Evolutionary conservation across 2,329 filamentous ascomycete species (phyloP).

Genomic region (Sporothrix pseudoabietina): DNA sequence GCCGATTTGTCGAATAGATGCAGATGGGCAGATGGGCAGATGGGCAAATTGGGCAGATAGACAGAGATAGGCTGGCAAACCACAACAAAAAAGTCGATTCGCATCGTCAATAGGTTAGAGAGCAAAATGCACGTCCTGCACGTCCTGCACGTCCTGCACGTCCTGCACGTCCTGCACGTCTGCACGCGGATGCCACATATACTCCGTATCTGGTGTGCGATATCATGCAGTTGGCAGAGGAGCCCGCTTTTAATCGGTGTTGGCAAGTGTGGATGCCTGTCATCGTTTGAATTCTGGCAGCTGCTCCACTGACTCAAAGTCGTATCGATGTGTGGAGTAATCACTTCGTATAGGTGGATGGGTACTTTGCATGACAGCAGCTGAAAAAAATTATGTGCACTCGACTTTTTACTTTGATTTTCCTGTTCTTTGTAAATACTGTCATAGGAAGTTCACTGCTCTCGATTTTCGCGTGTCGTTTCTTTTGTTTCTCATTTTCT

Average conservation of each 20-base stretch:
- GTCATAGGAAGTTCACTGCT: neutral
- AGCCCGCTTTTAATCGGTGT: neutral
- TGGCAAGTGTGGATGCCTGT: neutral
- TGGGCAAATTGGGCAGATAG: too few relatives aligned
- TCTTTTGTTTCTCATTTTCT: neutral
- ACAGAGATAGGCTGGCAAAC: too few relatives aligned
- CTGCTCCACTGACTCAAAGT: neutral
- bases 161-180: neutral
- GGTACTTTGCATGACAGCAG: neutral
- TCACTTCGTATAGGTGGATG: neutral
- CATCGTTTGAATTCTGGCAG: neutral
- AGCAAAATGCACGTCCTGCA: neutral
- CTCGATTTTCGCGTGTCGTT: neutral
- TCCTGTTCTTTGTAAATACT: neutral
- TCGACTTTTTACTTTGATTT: neutral
- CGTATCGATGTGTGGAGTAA: neutral
- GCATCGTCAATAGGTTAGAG: neutral
- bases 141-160: neutral
- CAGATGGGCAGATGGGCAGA: neutral
- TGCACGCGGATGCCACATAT: conserved; percentile 12
- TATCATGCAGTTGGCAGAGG: neutral
- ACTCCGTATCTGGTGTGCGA: neutral
- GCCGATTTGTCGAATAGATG: neutral
- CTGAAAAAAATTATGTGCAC: neutral
- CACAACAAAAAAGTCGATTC: neutral